These are phyloP conservation scores for Trametes punicea DNA, from an alignment of 768 basidiomycete species.

Conservation along the genomic window DNA sequence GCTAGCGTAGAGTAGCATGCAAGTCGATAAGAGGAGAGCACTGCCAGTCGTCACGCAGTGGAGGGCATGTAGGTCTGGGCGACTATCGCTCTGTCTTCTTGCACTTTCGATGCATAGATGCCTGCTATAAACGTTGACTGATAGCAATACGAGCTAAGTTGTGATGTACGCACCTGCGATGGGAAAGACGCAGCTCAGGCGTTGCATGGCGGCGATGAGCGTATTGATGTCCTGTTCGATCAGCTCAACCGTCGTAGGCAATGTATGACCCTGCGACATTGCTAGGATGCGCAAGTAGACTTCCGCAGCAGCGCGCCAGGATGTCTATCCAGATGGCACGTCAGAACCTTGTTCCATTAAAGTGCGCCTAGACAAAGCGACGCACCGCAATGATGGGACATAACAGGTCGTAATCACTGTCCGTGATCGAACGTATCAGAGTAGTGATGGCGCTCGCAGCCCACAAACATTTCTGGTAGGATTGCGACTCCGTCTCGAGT, in stretches of 20 bases:
- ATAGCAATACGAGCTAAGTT: not conserved
- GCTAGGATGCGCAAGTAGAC: slow-evolving; percentile 35
- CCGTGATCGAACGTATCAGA: slow-evolving; percentile 45
- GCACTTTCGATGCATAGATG: slow-evolving; percentile 14
- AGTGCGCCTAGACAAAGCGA: slow-evolving; percentile 11
- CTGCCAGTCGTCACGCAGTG: not conserved
- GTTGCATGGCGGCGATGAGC: slow-evolving; percentile 35
- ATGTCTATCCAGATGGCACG: slow-evolving; percentile 30
- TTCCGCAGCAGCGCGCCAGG: slow-evolving; percentile 40
- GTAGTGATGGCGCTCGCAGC: slow-evolving; percentile 43
- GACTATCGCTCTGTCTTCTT: slow-evolving; percentile 6
- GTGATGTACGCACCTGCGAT: slow-evolving; percentile 32
- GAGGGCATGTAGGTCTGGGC: not conserved
- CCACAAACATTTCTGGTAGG: slow-evolving; percentile 39
- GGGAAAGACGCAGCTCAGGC: slow-evolving; percentile 35
- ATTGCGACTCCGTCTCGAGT: slow-evolving; percentile 29
- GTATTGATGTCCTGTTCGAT: slow-evolving; percentile 35
- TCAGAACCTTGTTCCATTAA: not conserved
- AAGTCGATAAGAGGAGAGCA: no score
- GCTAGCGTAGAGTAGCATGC: no score
- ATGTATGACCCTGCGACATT: slow-evolving; percentile 20
- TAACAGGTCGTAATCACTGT: slow-evolving; percentile 49
- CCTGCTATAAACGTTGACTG: not conserved
- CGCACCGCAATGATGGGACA: slow-evolving; percentile 54
- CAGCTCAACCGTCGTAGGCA: slow-evolving; percentile 20